These are phyloP conservation scores for Diaporthe ilicicola DNA, from an alignment of 2,329 filamentous ascomycete genomes.

Conservation along the genomic window DNA sequence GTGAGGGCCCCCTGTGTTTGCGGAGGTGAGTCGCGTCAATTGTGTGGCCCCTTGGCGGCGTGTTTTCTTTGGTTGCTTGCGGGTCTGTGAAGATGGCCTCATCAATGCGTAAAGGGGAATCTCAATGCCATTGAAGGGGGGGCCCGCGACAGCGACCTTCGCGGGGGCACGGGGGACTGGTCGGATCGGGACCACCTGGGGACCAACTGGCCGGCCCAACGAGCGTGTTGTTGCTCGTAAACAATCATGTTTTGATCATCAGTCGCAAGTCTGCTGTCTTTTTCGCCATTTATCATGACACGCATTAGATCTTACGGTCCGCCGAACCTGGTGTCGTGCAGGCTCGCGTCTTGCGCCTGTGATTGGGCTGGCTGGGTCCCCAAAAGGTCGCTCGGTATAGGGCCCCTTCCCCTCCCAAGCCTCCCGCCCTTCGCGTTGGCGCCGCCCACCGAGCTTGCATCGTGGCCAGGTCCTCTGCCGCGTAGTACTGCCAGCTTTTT, in stretches of 20 bases:
- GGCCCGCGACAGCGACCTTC: constrained; percentile 7
- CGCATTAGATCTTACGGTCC: constrained; percentile 24
- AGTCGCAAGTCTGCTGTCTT: constrained; percentile 15
- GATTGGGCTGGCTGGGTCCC: constrained; percentile 17
- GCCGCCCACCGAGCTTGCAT: constrained; percentile 1
- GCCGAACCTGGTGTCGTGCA: constrained; percentile 18
- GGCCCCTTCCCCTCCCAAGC: constrained; percentile 12
- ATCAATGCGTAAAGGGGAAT: neutral
- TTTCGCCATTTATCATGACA: constrained; percentile 4
- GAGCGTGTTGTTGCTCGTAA: neutral
- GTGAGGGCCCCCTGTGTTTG: neutral
- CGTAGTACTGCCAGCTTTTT: neutral
- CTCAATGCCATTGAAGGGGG: constrained; percentile 21
- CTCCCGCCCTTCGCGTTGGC: constrained; percentile 13
- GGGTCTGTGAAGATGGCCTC: constrained; percentile 16
- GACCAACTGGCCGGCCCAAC: neutral
- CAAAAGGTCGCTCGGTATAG: neutral
- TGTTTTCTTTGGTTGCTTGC: constrained; percentile 15
- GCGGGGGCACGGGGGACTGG: constrained; percentile 2
- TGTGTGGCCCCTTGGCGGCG: neutral
- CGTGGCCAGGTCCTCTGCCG: constrained; percentile 2
- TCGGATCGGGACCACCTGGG: neutral
- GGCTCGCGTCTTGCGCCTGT: constrained; percentile 28
- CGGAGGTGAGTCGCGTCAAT: constrained; percentile 16
- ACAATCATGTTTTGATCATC: constrained; percentile 4